Evolutionary conservation across 768 basidiomycete genomes (phyloP).

Genomic region (Tubosaeta sp.): DNA sequence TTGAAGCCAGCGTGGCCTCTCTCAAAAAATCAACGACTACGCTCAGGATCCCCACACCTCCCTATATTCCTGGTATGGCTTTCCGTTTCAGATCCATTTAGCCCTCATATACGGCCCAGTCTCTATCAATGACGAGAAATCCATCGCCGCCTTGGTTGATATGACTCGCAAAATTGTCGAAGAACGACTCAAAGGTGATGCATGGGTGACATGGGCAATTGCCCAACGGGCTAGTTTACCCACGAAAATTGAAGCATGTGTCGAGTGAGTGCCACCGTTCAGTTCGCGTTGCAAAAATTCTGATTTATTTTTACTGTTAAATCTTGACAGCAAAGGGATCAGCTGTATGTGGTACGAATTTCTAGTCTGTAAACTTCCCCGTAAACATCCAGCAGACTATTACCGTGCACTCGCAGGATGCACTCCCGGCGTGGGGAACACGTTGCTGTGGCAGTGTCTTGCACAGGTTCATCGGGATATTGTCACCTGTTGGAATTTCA

Average conservation of each 20-base stretch:
- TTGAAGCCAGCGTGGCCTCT: background rate
- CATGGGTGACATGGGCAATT: constrained; percentile 7
- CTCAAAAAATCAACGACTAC: background rate
- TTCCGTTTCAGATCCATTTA: background rate
- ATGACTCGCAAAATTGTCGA: background rate
- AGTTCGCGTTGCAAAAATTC: background rate
- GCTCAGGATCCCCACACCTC: background rate
- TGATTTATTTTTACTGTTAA: background rate
- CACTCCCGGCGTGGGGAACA: background rate
- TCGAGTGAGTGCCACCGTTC: background rate
- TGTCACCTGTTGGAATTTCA: constrained; percentile 8
- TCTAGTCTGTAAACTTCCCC: background rate
- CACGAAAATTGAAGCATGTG: constrained; percentile 3
- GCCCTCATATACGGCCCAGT: background rate
- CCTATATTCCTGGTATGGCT: background rate
- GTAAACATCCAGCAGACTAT: background rate
- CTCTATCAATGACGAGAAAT: background rate
- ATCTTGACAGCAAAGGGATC: constrained; percentile 4
- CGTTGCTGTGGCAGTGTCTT: constrained; percentile 3
- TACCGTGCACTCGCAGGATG: background rate
- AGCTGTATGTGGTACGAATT: background rate
- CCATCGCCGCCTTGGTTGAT: background rate
- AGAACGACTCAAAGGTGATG: constrained; percentile 4
- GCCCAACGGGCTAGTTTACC: constrained; percentile 5
- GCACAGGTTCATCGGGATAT: constrained; percentile 5